Evolutionary conservation across 306 rosid genomes (phyloP).

Genomic region (Neltuma alba): DNA sequence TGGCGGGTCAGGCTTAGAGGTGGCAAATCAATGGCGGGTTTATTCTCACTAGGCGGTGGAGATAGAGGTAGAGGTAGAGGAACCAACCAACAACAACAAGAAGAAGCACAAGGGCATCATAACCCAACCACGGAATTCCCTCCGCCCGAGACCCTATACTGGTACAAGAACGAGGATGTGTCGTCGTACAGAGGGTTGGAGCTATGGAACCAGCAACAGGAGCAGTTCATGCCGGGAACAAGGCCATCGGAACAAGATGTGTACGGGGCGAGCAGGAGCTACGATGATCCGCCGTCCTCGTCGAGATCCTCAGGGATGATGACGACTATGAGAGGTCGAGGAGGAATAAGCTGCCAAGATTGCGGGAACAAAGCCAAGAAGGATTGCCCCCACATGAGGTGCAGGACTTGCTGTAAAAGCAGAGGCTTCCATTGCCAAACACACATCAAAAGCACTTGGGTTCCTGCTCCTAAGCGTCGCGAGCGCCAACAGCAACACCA

Average conservation of each 20-base stretch:
- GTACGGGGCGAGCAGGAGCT: conserved; percentile 50
- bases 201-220: conserved; percentile 59
- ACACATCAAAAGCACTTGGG: conserved; percentile 82
- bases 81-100: conserved; percentile 14
- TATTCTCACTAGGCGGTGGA: conserved; percentile 68
- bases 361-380: conserved; percentile 89
- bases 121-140: conserved; percentile 43
- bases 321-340: conserved; percentile 33
- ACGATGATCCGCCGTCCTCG: conserved; percentile 56
- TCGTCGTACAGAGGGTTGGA: conserved; percentile 57
- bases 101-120: conserved; percentile 19
- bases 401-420: conserved; percentile 81
- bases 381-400: conserved; percentile 70
- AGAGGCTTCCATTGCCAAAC: conserved; percentile 72
- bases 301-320: conserved; percentile 55
- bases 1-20: conserved; percentile 40
- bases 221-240: conserved; percentile 19
- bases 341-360: conserved; percentile 69
- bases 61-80: conserved; percentile 9
- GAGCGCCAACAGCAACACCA: conserved; percentile 52
- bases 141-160: conserved; percentile 50
- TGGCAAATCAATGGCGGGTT: conserved; percentile 59
- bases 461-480: conserved; percentile 71
- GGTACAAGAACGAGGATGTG: conserved; percentile 55
- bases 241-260: conserved; percentile 42